Base-by-base conservation (phyloP, 148 eudicot species). In the Spergularia bocconei region DNA sequence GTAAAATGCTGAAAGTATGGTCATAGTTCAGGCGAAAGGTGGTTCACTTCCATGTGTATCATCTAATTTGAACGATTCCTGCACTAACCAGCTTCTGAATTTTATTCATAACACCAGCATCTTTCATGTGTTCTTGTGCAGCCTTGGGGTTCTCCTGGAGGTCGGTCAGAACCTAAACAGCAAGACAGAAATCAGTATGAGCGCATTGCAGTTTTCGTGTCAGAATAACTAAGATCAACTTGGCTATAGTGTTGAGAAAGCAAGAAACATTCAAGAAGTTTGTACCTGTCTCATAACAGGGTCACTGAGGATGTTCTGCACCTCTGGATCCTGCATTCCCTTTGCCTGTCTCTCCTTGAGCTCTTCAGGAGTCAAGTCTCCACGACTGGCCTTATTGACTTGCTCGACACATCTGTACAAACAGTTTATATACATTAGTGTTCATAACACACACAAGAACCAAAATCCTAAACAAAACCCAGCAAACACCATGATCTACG, bases 331-430 rank as follows among this genome's bases (percentile, higher is more conserved):
- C 61, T 96, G 99, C 99, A 96, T 96, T 36, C 73, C 99, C 88
- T 91, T 95, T 0, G 97, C 98, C 98, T 96, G 98, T 89, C 99
- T 89, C 84, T 96, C 99, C 81, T 96, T 96, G 51, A 96, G 80
- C 75, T 96, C 99, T 36, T 96, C 98, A 4, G 98, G 94, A 67
- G 79, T 92, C 71, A 92, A 80, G 72, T 96, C 99, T 41, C 99
- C 99, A 63, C 98, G 95, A 76, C 90, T 88, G 5, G 90, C 98
- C 87, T 91, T 92, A 81, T 91, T 92, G 60, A 91, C 86, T 82
- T 96, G 98, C 68, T 82, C 84, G 0, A 88, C 90, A 79, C 99
- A 96, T 71, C 99, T 95, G 85, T 72, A 82, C 13, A 48, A 38
- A 71, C 41, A 71, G 20, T 19, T 44, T 36, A 33, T 13, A 57